Evolutionary conservation across 2,329 filamentous ascomycete species (phyloP), one percentile per base, ranked within the genome.

Genomic region (Trichoderma sp.): DNA sequence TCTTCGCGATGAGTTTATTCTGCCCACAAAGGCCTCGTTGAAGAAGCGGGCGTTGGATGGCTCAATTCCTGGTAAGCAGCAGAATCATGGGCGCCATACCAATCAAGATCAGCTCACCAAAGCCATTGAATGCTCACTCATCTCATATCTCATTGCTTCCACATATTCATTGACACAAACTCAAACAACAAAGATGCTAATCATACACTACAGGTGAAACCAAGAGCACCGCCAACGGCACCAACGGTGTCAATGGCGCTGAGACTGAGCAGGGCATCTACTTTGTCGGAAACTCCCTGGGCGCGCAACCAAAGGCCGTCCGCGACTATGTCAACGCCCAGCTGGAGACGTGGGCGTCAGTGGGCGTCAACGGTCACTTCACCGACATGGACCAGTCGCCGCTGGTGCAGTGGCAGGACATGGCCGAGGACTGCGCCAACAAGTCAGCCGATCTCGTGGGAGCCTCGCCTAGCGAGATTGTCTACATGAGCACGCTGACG

Each of bases 281-380:
- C 81, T 90, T 98, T 74, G 95, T 94, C 75, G 95, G 95, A 71
- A 97, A 97, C 83, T 97, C 94, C 0, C 87, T 97, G 1, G 94
- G 94, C 47, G 88, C 95, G 4, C 94, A 97, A 80, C 94, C 95
- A 58, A 89, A 88, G 73, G 87, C 87, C 15, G 90, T 91, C 0
- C 85, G 87, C 20, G 83, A 86, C 17, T 90, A 93, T 73, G 82
- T 97, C 73, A 84, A 90, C 59, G 87, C 89, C 6, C 94, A 97
- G 75, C 87, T 97, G 1, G 88, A 92, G 73, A 94, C 93, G 4
- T 97, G 95, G 94, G 91, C 91, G 0, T 91, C 90, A 0, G 92
- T 96, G 74, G 94, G 92, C 20, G 94, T 97, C 26, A 90, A 92
- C 53, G 94, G 94, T 0, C 94, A 97, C 82, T 97, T 97, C 80